Base-by-base conservation (phyloP, 2,329 filamentous ascomycete species). In the Bipolaris victoriae region DNA sequence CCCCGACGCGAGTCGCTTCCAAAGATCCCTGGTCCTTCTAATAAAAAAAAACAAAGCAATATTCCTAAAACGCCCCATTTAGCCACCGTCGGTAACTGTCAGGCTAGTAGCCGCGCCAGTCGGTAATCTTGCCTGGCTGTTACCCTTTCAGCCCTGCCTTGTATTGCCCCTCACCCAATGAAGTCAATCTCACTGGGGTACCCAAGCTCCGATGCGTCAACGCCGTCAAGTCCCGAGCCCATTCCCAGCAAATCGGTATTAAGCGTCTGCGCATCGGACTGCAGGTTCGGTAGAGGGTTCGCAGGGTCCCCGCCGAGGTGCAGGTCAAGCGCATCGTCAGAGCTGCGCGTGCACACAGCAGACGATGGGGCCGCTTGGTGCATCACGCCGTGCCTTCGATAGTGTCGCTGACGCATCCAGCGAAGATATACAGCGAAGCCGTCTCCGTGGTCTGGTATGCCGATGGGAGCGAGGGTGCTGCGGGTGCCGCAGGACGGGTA, bases 311-410 rank as follows among this genome's bases (percentile, higher is more conserved):
- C 10, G 7, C 10, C 10, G 29, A 31, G 10, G 13, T 46, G 16
- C 9, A 13, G 16, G 10, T 36, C 16, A 10, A 37, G n/a, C 5
- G 13, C 33, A 11, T 46, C 35, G 31, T 22, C n/a, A 29, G 36
- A 33, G 24, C 33, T n/a, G 6, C 9, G 88, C 91, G 78, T 99
- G 95, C 65, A 98, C 96, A 10, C 90, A 86, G 58, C 95, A 86
- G 3, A 94, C 98, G 64, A 99, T 79, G 5, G 90, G 91, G 60
- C 18, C 7, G 45, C 37, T 20, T 31, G 43, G 1, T 20, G 29
- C 55, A 44, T 57, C 0, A 35, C 24, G 11, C 11, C 5, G 22
- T 60, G 44, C 3, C 41, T 18, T 16, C 37, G 54, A 26, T 59
- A 65, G 24, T 56, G 62, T 7, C 56, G 61, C 44, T 67, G 63